These are phyloP conservation scores for Sutorius australiensis DNA, from an alignment of 768 basidiomycete species.

Conservation along the genomic window DNA sequence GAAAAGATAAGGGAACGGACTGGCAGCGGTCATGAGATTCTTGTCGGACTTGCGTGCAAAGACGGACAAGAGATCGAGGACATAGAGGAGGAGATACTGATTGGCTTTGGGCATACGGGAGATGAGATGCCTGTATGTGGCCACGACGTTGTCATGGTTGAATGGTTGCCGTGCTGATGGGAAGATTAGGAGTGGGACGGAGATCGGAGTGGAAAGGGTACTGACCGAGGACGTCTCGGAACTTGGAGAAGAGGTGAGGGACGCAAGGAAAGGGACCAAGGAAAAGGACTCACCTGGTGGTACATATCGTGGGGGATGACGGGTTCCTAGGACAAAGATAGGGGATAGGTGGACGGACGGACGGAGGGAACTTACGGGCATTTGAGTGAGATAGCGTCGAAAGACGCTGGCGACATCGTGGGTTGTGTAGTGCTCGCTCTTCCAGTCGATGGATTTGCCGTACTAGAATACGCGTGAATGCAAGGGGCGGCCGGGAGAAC, in stretches of 20 bases:
- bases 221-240: slow-evolving; percentile 75
- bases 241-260: slow-evolving; percentile 40
- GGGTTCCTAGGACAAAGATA: slow-evolving; percentile 62
- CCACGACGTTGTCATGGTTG: slow-evolving; percentile 68
- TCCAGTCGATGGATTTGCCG: slow-evolving; percentile 92
- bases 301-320: slow-evolving; percentile 92
- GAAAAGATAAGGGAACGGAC: slow-evolving; percentile 44
- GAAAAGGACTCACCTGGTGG: slow-evolving; percentile 59
- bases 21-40: slow-evolving; percentile 94
- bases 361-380: slow-evolving; percentile 69
- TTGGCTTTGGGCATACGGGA: slow-evolving; percentile 81
- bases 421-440: slow-evolving; percentile 77
- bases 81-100: slow-evolving; percentile 95
- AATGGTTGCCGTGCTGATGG: slow-evolving; percentile 59
- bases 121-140: slow-evolving; percentile 82
- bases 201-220: not conserved
- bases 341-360: not conserved
- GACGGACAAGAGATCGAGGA: slow-evolving; percentile 91
- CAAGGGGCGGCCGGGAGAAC: not conserved
- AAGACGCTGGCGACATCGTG: slow-evolving; percentile 98
- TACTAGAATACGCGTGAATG: slow-evolving; percentile 50
- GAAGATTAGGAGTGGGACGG: slow-evolving; percentile 13
- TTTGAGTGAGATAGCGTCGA: slow-evolving; percentile 89
- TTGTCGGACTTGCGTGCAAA: slow-evolving; percentile 88
- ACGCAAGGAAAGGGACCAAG: not conserved